phyloP scores from a whole-genome alignment of 2,329 filamentous ascomycete species.

The Colletotrichum trifolii region DNA sequence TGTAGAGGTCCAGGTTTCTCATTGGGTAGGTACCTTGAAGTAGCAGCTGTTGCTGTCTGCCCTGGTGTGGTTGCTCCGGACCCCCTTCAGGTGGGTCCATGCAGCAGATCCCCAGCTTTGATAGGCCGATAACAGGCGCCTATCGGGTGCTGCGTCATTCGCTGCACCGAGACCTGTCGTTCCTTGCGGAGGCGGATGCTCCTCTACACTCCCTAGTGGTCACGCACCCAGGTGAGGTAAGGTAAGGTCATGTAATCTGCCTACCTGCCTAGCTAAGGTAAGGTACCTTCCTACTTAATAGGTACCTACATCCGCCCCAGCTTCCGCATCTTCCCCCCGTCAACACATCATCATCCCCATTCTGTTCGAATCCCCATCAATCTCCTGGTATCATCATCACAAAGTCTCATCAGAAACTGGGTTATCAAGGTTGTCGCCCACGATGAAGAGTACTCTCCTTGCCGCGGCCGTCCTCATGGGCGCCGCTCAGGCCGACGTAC shows the following conservation, averaged over 20 bases:
- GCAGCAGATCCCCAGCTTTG: conserved; percentile 8
- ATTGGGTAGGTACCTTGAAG: no score
- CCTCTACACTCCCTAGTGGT: conserved; percentile 5
- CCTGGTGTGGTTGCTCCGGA: not conserved
- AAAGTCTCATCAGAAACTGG: conserved; percentile 25
- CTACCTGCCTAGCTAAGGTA: conserved; percentile 24
- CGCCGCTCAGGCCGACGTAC: conserved; percentile 84
- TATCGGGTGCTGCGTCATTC: conserved; percentile 20
- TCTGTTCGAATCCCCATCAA: conserved; percentile 15
- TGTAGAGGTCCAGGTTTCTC: no score
- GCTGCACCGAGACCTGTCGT: not conserved
- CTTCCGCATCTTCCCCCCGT: conserved; percentile 31
- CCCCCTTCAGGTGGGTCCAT: conserved; percentile 6
- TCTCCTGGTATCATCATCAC: conserved; percentile 19
- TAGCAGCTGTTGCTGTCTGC: no score
- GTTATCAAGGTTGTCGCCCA: conserved; percentile 45
- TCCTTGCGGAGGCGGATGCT: conserved; percentile 33
- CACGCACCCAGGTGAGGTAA: conserved; percentile 2
- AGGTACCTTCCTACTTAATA: conserved; percentile 35
- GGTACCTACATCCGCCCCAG: conserved; percentile 29
- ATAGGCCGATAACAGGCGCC: not conserved
- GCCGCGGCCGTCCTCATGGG: conserved; percentile 84
- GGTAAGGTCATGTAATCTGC: conserved; percentile 11
- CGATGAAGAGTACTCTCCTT: conserved; percentile 88
- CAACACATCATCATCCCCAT: conserved; percentile 34